phyloP scores from a whole-genome alignment of 805 yeast genomes.

The Yarrowia hollandica region DNA sequence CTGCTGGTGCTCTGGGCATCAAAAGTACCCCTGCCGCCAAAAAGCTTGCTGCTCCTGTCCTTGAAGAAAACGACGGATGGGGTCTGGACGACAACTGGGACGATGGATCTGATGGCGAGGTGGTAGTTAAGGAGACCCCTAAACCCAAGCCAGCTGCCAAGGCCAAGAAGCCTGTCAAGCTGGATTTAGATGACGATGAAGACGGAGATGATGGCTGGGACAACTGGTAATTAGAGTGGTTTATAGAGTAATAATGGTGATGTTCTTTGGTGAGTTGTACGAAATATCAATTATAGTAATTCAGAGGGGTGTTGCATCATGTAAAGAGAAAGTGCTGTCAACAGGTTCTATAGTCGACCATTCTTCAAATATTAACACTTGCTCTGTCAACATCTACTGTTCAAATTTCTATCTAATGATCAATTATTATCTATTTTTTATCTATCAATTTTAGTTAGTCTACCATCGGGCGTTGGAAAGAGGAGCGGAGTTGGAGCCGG shows the following conservation, averaged over 20 bases:
- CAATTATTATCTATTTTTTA: conserved; percentile 13
- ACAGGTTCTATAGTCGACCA: too few species aligned
- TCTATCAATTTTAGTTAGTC: conserved; percentile 28
- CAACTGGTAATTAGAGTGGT: conserved; percentile 1
- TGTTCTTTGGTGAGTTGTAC: too few species aligned
- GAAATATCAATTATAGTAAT: too few species aligned
- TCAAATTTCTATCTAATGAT: background rate
- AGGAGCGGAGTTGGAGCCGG: conserved; percentile 47
- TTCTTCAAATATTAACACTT: too few species aligned
- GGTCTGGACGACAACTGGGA: conserved; percentile 27
- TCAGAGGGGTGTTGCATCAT: too few species aligned
- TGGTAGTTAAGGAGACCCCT: conserved; percentile 18
- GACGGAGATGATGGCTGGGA: conserved; percentile 33
- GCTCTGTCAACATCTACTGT: too few species aligned
- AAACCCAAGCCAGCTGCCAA: conserved; percentile 15
- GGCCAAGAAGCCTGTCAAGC: conserved; percentile 16
- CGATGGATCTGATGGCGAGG: conserved; percentile 28
- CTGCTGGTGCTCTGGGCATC: background rate
- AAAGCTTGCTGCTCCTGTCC: conserved; percentile 2
- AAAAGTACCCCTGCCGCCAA: background rate
- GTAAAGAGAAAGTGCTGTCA: too few species aligned
- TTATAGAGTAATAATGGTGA: background rate
- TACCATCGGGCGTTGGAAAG: conserved; percentile 44
- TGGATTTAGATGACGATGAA: conserved; percentile 30
- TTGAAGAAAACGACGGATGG: conserved; percentile 5